Percentiles rank a stretch among this genome's conserved stretches.
Conservation (phyloP, 768 basidiomycete genomes). For the Rhodotorula sphaerocarpa region DNA sequence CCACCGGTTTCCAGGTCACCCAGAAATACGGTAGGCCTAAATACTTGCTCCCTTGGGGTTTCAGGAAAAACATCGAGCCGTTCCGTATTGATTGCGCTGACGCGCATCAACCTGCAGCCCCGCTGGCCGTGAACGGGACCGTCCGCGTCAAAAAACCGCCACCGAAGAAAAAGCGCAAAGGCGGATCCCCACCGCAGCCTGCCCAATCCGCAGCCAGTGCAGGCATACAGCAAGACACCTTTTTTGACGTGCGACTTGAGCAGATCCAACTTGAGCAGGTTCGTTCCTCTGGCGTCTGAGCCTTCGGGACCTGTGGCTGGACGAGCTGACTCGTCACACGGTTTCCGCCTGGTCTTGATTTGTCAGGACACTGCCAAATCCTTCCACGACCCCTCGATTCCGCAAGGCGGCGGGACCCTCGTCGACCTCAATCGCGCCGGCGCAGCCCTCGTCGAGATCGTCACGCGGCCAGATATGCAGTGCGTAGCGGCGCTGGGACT, state of each 20-base stretch:
- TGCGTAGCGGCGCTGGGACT: conserved; percentile 48
- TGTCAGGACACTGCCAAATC: conserved; percentile 97
- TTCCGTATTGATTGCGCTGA: not conserved
- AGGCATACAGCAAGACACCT: too few species aligned
- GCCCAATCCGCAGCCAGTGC: too few species aligned
- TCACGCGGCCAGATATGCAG: conserved; percentile 78
- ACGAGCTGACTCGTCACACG: too few species aligned
- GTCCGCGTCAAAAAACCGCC: conserved; percentile 46
- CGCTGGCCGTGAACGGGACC: conserved; percentile 63
- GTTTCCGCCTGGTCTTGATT: too few species aligned
- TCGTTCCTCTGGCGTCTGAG: conserved; percentile 30
- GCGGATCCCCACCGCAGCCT: too few species aligned
- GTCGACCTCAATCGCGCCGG: conserved; percentile 91
- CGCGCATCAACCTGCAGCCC: conserved; percentile 62
- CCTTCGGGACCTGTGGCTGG: too few species aligned
- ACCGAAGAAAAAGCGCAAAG: conserved; percentile 41
- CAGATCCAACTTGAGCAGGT: conserved; percentile 97
- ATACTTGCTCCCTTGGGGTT: not conserved
- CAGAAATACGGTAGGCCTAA: conserved; percentile 69
- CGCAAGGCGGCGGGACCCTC: conserved; percentile 47
- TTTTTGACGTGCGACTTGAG: conserved; percentile 62
- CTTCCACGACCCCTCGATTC: conserved; percentile 43
- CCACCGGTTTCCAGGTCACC: conserved; percentile 92
- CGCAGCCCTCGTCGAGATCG: conserved; percentile 84
- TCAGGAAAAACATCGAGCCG: too few species aligned